Conservation (phyloP, 495 filamentous ascomycete genomes). For the Rusavskia elegans region DNA sequence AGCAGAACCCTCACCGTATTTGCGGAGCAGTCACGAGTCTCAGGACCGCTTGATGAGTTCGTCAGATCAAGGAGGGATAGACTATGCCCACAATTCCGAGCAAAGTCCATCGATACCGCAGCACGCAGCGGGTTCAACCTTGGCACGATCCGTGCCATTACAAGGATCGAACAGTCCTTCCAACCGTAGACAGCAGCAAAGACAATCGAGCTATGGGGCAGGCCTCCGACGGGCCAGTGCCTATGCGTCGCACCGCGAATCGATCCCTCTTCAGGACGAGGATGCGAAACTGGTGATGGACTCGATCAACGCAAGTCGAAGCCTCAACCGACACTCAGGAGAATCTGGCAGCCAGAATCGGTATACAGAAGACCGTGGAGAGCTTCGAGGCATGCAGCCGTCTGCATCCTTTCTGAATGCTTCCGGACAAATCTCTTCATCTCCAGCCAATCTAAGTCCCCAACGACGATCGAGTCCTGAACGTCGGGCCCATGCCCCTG, state of each 20-base stretch:
- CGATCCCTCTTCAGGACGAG: constrained; percentile 41
- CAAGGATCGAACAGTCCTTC: constrained; percentile 1
- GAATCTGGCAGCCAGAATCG: not conserved
- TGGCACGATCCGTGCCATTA: constrained; percentile 1
- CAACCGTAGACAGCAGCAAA: constrained; percentile 3
- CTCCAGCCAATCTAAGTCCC: not conserved
- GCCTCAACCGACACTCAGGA: constrained; percentile 7
- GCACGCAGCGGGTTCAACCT: constrained; percentile 10
- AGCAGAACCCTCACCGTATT: constrained; percentile 45
- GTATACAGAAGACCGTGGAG: constrained; percentile 9
- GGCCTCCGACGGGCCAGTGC: constrained; percentile 32
- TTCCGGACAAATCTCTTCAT: not conserved
- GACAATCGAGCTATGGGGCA: constrained; percentile 17
- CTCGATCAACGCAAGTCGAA: constrained; percentile 34
- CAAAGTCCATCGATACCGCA: constrained; percentile 19
- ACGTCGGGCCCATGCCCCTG: not conserved
- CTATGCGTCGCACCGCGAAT: constrained; percentile 28
- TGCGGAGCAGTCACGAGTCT: constrained; percentile 53
- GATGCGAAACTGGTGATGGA: constrained; percentile 51
- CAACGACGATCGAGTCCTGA: not conserved
- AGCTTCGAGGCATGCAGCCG: constrained; percentile 5
- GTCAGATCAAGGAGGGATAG: constrained; percentile 12
- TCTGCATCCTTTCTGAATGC: not conserved
- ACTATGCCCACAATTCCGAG: constrained; percentile 14
- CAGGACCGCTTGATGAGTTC: constrained; percentile 41